Evolutionary conservation across 2,329 filamentous ascomycete species (phyloP).

Genomic region (Penicillium sp.): DNA sequence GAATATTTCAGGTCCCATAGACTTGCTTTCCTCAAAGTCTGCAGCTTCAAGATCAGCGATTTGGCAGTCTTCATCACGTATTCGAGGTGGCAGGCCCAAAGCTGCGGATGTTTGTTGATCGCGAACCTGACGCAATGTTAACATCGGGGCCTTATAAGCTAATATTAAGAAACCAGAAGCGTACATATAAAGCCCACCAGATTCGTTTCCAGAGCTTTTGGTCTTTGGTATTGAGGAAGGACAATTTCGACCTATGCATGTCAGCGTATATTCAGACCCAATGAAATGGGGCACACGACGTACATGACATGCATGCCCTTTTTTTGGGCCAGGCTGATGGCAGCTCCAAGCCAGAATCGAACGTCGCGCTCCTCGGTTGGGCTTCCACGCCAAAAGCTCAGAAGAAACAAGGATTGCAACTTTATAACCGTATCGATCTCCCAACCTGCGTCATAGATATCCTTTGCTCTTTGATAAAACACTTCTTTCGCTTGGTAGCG

Average conservation of each 20-base stretch:
- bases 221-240: conserved; percentile 28
- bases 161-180: conserved; percentile 1
- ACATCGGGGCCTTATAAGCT: not conserved
- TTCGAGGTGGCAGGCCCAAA: conserved; percentile 46
- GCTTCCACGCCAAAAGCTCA: conserved; percentile 56
- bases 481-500: conserved; percentile 51
- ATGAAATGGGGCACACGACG: not conserved
- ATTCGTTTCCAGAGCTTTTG: conserved; percentile 48
- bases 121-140: conserved; percentile 33
- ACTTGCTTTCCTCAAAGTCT: conserved; percentile 39
- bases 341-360: conserved; percentile 51
- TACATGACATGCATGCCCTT: conserved; percentile 39
- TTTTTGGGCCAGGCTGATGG: conserved; percentile 53
- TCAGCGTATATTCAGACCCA: not conserved
- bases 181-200: conserved; percentile 55
- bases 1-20: conserved; percentile 26
- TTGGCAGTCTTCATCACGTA: conserved; percentile 52
- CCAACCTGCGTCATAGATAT: conserved; percentile 54
- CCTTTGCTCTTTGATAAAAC: conserved; percentile 51
- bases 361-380: conserved; percentile 50
- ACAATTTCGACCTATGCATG: conserved; percentile 29
- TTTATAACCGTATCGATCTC: conserved; percentile 52
- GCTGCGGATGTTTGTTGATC: conserved; percentile 50
- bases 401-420: conserved; percentile 52
- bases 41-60: conserved; percentile 38